Conservation (phyloP, 495 filamentous ascomycete species). For the Podospora comata region DNA sequence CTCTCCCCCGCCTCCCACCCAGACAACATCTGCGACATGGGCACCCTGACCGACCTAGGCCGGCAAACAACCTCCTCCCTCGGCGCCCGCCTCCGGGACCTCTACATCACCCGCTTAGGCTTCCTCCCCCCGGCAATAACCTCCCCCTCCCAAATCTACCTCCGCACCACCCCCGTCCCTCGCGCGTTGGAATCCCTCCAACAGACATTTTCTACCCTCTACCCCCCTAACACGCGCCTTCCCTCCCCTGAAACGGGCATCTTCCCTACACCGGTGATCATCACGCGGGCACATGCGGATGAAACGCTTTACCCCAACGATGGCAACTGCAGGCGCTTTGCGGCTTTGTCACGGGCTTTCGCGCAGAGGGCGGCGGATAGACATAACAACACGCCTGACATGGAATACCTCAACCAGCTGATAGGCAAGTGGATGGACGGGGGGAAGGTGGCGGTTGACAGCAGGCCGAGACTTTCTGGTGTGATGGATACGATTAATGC, state of each 20-base stretch:
- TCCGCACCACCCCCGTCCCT: constrained; percentile 80
- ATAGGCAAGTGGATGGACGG: constrained; percentile 81
- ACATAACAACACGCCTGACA: constrained; percentile 80
- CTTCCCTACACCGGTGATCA: constrained; percentile 70
- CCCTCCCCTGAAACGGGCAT: constrained; percentile 34
- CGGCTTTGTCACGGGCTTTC: constrained; percentile 74
- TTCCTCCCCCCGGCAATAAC: constrained; percentile 73
- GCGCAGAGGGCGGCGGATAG: constrained; percentile 73
- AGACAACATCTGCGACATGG: constrained; percentile 79
- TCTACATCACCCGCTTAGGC: constrained; percentile 83
- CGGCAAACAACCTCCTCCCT: constrained; percentile 79
- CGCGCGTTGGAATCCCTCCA: constrained; percentile 86
- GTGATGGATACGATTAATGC: constrained; percentile 94
- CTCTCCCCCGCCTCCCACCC: constrained; percentile 62
- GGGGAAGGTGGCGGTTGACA: constrained; percentile 73
- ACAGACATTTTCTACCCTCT: constrained; percentile 85
- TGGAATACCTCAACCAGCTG: constrained; percentile 74
- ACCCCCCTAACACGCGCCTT: constrained; percentile 64
- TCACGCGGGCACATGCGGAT: constrained; percentile 67
- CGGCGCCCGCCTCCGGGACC: constrained; percentile 69
- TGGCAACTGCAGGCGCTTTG: constrained; percentile 76
- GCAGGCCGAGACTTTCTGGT: constrained; percentile 76
- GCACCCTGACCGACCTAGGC: constrained; percentile 84
- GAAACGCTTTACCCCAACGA: constrained; percentile 96
- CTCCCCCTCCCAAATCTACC: constrained; percentile 67